Base-by-base conservation (phyloP, 306 rosid species). In the Prunus mume region DNA sequence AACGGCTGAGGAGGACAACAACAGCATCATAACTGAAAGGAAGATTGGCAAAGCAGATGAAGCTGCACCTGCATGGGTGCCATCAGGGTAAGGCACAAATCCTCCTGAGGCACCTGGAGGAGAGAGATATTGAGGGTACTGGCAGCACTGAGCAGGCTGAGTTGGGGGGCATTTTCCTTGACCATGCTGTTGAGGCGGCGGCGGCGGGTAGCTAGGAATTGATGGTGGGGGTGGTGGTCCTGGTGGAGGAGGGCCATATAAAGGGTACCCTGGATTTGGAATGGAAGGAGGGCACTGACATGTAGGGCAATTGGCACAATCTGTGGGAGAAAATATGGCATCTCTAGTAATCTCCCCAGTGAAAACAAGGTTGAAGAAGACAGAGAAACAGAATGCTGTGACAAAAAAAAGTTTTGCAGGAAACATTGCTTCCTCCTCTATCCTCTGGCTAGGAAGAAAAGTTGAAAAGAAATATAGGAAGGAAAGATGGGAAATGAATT, bases 121-220 rank as follows among this genome's bases (percentile, higher is more conserved):
- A n/a, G 77, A 62, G 3, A 70, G 76, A 34, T 60, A 60, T 24
- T 60, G 65, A 69, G 82, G 57, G n/a, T 47, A 14, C 19, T 60
- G 80, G 80, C 79, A 74, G 49, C 80, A 80, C 60, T 68, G 67
- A 20, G 19, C 17, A 20, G 68, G 32, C 54, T 74, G 45, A 71
- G 28, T 67, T 65, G 84, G 84, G 72, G 84, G 84, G 17, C 81
- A 81, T 65, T 70, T 81, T 56, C 13, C 80, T 64, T 56, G 73
- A 25, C 41, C 24, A 25, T 28, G 17, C 76, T 61, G 51, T 18
- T 70, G 51, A 38, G 66, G 28, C 0, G 68, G 45, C 0, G 69
- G 79, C 7, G 80, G 80, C n/a, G 81, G 75, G 50, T n/a, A 68
- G 47, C 57, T 61, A 3, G 80, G 71, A 22, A 47, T 14, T 22